Conservation (phyloP, 225 moss, liverwort and hornwort species). For the Antitrichia curtipendula region DNA sequence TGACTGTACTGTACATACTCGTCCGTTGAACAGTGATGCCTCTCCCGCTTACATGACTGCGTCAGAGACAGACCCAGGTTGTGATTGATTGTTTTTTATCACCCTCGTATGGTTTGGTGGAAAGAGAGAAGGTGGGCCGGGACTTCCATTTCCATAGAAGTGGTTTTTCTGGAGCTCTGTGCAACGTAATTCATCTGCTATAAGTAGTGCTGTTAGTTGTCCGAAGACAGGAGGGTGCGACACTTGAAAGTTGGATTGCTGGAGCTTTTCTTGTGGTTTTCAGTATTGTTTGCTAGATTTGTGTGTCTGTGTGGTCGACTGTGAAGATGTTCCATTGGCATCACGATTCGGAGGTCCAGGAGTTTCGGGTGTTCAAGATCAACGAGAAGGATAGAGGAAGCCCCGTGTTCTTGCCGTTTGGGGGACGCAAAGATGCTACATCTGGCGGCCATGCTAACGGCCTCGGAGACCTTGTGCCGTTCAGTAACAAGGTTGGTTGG, state of each 20-base stretch:
- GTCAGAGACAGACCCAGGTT: background rate
- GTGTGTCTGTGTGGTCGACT: background rate
- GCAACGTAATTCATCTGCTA: background rate
- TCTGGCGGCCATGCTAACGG: background rate
- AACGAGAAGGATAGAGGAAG: slow-evolving; percentile 30
- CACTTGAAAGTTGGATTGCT: background rate
- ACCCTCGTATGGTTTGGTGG: slow-evolving; percentile 6
- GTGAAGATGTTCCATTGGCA: background rate
- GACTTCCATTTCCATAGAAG: background rate
- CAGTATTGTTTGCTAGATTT: no score
- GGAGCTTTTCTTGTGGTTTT: background rate
- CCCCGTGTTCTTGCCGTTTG: slow-evolving; percentile 5
- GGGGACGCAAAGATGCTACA: background rate
- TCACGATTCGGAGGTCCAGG: slow-evolving; percentile 8
- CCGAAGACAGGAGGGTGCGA: background rate
- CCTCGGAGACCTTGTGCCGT: slow-evolving; percentile 45
- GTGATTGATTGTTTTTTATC: background rate
- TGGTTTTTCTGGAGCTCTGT: slow-evolving; percentile 2
- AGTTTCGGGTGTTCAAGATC: slow-evolving; percentile 32
- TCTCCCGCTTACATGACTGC: background rate
- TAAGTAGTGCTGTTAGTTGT: no score
- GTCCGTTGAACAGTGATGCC: background rate
- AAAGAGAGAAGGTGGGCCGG: slow-evolving; percentile 4
- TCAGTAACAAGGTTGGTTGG: slow-evolving; percentile 34
- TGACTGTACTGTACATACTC: background rate